Evolutionary conservation across 345 rosid genomes (phyloP).

Genomic region (Psidium friedrichsthalianum): DNA sequence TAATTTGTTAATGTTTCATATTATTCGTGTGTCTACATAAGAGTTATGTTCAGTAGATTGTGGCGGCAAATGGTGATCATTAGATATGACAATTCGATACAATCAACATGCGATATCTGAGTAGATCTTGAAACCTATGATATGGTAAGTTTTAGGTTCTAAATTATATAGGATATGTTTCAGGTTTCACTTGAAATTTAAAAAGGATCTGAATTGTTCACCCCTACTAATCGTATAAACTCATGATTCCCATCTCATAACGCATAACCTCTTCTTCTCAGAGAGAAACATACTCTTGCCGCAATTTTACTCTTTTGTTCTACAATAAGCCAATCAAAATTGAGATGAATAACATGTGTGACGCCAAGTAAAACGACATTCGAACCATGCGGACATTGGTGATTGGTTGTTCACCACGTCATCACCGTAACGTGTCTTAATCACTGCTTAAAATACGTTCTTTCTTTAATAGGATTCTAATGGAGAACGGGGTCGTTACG

Average conservation of each 20-base stretch:
- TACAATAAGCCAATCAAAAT: not conserved
- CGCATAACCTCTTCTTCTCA: not conserved
- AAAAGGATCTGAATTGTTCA: too few relatives aligned
- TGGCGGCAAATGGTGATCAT: too few relatives aligned
- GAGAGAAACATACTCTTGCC: not conserved
- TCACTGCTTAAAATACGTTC: not conserved
- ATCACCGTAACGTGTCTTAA: not conserved
- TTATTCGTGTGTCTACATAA: too few relatives aligned
- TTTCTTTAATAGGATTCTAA: not conserved
- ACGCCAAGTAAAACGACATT: not conserved
- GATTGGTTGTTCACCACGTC: not conserved
- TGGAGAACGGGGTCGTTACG: not conserved
- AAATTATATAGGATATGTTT: too few relatives aligned
- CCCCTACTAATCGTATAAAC: not conserved
- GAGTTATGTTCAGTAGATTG: too few relatives aligned
- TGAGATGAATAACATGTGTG: not conserved
- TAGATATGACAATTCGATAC: too few relatives aligned
- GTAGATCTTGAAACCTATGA: too few relatives aligned
- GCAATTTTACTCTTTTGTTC: not conserved
- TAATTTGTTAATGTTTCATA: too few relatives aligned
- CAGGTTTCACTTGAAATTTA: too few relatives aligned
- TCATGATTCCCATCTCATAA: not conserved
- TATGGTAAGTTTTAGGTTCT: too few relatives aligned
- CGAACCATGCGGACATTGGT: not conserved
- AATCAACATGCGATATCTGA: too few relatives aligned